Evolutionary conservation across 1,284 basidiomycete species (phyloP), one percentile per base, ranked within the genome.

Genomic region (Hortiboletus rubellus): DNA sequence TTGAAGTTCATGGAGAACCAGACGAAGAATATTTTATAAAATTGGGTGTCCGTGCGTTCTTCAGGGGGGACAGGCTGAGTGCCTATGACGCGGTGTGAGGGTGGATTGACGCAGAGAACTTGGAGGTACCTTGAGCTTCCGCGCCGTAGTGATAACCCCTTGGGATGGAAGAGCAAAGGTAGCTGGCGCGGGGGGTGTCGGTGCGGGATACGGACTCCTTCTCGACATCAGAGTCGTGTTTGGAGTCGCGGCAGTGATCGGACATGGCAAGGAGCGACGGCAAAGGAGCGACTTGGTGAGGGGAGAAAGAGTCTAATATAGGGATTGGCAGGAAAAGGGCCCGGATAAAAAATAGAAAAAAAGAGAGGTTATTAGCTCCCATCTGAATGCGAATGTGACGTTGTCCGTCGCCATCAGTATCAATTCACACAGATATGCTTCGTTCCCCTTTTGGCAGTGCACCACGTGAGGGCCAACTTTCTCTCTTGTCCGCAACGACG

Each of bases 1-100:
- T 90, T 91, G 67, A 83, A 78, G 71, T 90, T 91, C 57, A 80
- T 77, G 0, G 89, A 83, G 57, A 90, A 79, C 85, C 86, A 91
- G 22, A 91, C 76, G 69, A 88, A 90, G 75, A 91, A 91, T 10
- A 90, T 79, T 62, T 89, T 89, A 72, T 76, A 81, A 70, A 82
- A 87, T 54, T 87, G 83, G 2, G 76, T 82, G 64, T 88, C 87
- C 8, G 74, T 83, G 18, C 87, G 78, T 50, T 87, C 74, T 33
- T 76, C 72, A 6, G 72, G 57, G 0, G 78, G 67, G 0, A 85
- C 80, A 1, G 84, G 84, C 30, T 76, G 70, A 34, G 81, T 85
- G 0, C 83, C 84, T 83, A 54, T 10, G 45, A 12, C 2, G 50
- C 1, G 10, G 37, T 30, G 52, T 56, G 49, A 52, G 33, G 9